These are phyloP conservation scores for Naumovozyma baii DNA, from an alignment of 805 yeast species.

Conservation along the genomic window DNA sequence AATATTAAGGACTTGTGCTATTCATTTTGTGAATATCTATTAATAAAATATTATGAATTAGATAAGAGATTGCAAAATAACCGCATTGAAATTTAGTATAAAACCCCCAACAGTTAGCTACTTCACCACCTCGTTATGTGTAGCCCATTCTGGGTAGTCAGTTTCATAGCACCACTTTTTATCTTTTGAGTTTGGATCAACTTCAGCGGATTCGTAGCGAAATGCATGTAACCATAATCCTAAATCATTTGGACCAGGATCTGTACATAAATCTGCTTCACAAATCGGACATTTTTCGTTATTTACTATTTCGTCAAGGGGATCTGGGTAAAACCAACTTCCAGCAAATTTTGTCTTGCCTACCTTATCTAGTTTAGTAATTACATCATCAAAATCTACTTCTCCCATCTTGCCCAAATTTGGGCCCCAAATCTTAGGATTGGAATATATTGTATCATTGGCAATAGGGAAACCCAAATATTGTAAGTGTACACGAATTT, in stretches of 20 bases:
- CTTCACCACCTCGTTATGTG: too few relatives aligned
- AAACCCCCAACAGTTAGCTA: too few relatives aligned
- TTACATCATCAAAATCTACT: constrained; percentile 42
- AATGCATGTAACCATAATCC: constrained; percentile 87
- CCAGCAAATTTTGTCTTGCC: constrained; percentile 64
- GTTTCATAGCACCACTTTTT: constrained; percentile 65
- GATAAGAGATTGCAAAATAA: too few relatives aligned
- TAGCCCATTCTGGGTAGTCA: constrained; percentile 81
- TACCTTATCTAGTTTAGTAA: constrained; percentile 42
- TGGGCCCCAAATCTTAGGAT: constrained; percentile 72
- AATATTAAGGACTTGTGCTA: too few relatives aligned
- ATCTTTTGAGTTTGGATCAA: constrained; percentile 16
- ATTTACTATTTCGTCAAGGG: constrained; percentile 57
- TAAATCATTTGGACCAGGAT: constrained; percentile 81
- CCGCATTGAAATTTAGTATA: too few relatives aligned
- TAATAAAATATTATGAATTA: too few relatives aligned
- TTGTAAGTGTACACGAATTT: constrained; percentile 86
- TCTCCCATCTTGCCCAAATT: constrained; percentile 51
- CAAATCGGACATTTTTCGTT: constrained; percentile 57
- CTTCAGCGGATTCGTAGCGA: constrained; percentile 49
- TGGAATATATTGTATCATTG: constrained; percentile 85
- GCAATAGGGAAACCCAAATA: constrained; percentile 79
- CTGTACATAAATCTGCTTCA: constrained; percentile 61
- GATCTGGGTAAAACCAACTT: constrained; percentile 53
- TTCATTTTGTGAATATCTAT: too few relatives aligned